phyloP scores from a whole-genome alignment of 371 early-diverging fungal species.

The Apophysomyces trapeziformis region DNA sequence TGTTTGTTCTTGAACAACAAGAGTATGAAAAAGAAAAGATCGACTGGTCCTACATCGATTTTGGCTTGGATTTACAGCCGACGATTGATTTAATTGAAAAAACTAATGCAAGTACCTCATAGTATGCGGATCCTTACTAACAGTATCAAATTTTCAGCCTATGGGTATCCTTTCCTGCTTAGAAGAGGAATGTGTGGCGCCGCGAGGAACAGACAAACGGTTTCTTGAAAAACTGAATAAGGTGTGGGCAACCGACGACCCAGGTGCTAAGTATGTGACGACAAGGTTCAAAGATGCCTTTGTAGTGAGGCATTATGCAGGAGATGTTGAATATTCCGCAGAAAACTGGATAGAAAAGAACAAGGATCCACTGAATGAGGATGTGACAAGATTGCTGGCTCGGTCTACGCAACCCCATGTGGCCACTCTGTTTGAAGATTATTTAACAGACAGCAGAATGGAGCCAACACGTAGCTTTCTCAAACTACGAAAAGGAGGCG shows the following conservation, averaged over 20 bases:
- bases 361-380: slow-evolving; percentile 99
- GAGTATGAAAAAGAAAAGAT: slow-evolving; percentile 98
- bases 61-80: slow-evolving; percentile 98
- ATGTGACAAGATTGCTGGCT: slow-evolving; percentile 88
- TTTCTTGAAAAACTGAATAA: slow-evolving; percentile 93
- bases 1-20: slow-evolving; percentile 99
- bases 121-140: not conserved
- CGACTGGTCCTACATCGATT: slow-evolving; percentile 99
- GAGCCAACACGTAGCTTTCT: slow-evolving; percentile 38
- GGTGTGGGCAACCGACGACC: slow-evolving; percentile 80
- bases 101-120: slow-evolving; percentile 65
- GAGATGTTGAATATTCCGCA: slow-evolving; percentile 96
- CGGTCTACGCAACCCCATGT: slow-evolving; percentile 82
- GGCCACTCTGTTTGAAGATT: slow-evolving; percentile 84
- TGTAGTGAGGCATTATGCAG: slow-evolving; percentile 97
- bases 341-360: slow-evolving; percentile 98
- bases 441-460: slow-evolving; percentile 53
- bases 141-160: slow-evolving; percentile 60
- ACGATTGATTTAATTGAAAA: slow-evolving; percentile 99
- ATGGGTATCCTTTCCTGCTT: slow-evolving; percentile 97
- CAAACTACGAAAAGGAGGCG: slow-evolving; percentile 59
- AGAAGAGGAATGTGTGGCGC: slow-evolving; percentile 99
- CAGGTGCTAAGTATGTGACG: slow-evolving; percentile 77
- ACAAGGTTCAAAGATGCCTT: slow-evolving; percentile 95
- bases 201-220: slow-evolving; percentile 96